Evolutionary conservation across 805 yeast genomes (phyloP).

Genomic region (Schwanniomyces polymorphus): DNA sequence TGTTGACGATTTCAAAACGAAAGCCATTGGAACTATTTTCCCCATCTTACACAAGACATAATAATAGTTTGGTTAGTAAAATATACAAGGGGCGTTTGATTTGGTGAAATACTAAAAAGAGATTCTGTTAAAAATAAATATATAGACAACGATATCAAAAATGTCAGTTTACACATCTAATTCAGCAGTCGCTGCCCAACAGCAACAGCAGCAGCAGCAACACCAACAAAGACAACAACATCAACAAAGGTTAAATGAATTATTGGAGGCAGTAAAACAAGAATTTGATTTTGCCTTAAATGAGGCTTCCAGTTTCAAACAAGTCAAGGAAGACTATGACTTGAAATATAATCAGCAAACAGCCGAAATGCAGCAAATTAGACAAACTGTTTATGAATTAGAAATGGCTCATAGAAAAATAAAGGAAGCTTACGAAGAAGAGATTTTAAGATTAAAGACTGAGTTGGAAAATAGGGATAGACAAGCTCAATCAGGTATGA

Average conservation of each 20-base stretch:
- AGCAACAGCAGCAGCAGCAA: conserved; percentile 25
- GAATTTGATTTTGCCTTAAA: conserved; percentile 83
- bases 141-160: background rate
- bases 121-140: background rate
- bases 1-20: background rate
- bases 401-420: conserved; percentile 93
- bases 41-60: background rate
- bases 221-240: conserved; percentile 40
- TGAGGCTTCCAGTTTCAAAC: conserved; percentile 82
- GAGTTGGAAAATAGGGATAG: conserved; percentile 84
- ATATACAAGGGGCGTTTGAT: background rate
- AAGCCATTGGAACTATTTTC: background rate
- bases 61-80: background rate
- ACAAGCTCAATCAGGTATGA: conserved; percentile 36
- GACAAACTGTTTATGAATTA: conserved; percentile 90
- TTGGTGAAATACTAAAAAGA: background rate
- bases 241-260: conserved; percentile 62
- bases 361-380: conserved; percentile 88
- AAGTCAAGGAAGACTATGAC: conserved; percentile 92
- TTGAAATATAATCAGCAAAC: conserved; percentile 87
- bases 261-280: conserved; percentile 86
- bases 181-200: conserved; percentile 23
- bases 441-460: conserved; percentile 78
- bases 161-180: conserved; percentile 39
- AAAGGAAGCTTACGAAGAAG: conserved; percentile 95